A percentile compares a stretch with the other conserved stretches of the same genome.
These are phyloP conservation scores for Suillus fuscotomentosus DNA, from an alignment of 768 basidiomycete genomes.

Conservation along the genomic window DNA sequence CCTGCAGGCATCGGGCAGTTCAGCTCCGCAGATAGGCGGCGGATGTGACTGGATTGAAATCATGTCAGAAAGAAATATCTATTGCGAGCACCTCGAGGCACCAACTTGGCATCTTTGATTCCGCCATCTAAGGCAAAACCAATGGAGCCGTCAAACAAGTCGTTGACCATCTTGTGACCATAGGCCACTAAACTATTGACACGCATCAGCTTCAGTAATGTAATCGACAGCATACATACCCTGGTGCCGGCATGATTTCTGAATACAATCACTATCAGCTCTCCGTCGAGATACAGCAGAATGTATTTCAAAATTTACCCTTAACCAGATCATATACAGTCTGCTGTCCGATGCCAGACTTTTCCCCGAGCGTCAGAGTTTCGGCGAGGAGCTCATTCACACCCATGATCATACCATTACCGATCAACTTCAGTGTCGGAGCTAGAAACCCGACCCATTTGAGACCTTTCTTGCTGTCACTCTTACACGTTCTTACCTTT, in stretches of 20 bases:
- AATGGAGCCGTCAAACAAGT: slow-evolving; percentile 68
- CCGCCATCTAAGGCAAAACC: slow-evolving; percentile 86
- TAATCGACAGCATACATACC: slow-evolving; percentile 31
- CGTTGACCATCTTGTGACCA: slow-evolving; percentile 66
- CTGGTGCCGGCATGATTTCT: slow-evolving; percentile 69
- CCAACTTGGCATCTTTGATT: slow-evolving; percentile 76
- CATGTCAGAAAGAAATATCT: slow-evolving; percentile 4
- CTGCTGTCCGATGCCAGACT: slow-evolving; percentile 72
- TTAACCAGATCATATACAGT: slow-evolving; percentile 60
- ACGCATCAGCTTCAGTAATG: not conserved
- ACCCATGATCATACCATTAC: slow-evolving; percentile 78
- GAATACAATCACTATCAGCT: slow-evolving; percentile 15
- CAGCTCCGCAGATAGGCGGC: slow-evolving; percentile 61
- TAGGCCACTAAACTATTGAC: slow-evolving; percentile 49
- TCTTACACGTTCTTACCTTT: slow-evolving; percentile 46
- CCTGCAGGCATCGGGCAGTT: slow-evolving; percentile 68
- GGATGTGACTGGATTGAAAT: slow-evolving; percentile 53
- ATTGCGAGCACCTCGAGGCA: slow-evolving; percentile 6
- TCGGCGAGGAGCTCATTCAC: slow-evolving; percentile 79
- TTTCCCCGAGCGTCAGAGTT: slow-evolving; percentile 79
- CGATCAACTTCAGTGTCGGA: slow-evolving; percentile 73
- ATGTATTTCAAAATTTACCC: slow-evolving; percentile 34
- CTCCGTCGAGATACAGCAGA: not conserved
- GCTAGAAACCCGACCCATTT: slow-evolving; percentile 35
- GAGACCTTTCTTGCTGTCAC: not conserved